These are phyloP conservation scores for Colletotrichum sp. DNA, from an alignment of 2,329 filamentous ascomycete genomes.

Conservation along the genomic window DNA sequence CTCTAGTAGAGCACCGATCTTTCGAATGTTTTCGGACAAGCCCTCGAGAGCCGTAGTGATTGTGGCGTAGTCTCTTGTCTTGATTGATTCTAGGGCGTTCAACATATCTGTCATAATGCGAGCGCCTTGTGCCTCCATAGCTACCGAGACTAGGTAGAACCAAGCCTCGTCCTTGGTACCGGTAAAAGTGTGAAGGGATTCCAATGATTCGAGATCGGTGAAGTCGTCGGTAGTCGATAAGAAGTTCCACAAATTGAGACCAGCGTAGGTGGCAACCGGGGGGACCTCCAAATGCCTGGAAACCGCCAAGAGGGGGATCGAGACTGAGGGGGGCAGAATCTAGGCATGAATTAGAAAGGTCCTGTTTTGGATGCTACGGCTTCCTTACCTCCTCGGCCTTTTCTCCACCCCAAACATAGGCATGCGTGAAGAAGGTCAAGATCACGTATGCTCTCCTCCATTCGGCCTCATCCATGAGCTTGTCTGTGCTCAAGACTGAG, in stretches of 20 bases:
- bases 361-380: not conserved
- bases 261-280: constrained; percentile 89
- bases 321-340: constrained; percentile 75
- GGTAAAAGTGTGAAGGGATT: constrained; percentile 81
- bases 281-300: constrained; percentile 80
- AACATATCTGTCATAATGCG: constrained; percentile 79
- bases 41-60: constrained; percentile 69
- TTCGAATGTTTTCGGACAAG: constrained; percentile 70
- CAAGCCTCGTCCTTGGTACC: constrained; percentile 90
- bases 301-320: constrained; percentile 75
- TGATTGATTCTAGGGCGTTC: constrained; percentile 73
- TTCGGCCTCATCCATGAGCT: constrained; percentile 69
- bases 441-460: constrained; percentile 84
- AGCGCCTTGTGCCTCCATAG: constrained; percentile 84
- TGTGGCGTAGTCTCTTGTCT: constrained; percentile 60
- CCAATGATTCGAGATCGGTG: constrained; percentile 70
- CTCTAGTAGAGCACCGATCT: constrained; percentile 70
- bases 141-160: constrained; percentile 91
- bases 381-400: constrained; percentile 69
- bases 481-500: constrained; percentile 71
- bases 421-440: constrained; percentile 80
- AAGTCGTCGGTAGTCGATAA: constrained; percentile 59
- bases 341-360: constrained; percentile 31
- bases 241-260: constrained; percentile 90
- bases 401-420: constrained; percentile 88